Percentiles rank a stretch among this genome's conserved stretches.
Conservation (phyloP, 2,329 filamentous ascomycete genomes). For the Fusarium tjaetaba region DNA sequence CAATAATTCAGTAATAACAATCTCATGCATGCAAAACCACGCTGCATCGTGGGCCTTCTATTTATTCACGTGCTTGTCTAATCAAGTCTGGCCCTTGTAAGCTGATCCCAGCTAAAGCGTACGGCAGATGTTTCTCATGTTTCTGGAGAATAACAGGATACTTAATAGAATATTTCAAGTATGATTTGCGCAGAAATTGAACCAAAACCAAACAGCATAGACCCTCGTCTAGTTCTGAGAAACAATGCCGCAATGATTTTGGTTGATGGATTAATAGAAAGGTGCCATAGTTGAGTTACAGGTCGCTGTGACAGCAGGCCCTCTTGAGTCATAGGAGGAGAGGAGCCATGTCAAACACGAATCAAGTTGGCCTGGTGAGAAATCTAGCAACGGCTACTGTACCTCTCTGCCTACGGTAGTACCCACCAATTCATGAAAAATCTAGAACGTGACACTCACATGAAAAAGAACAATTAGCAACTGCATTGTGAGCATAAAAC, state of each 20-base stretch:
- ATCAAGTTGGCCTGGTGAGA: neutral
- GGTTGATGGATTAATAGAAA: neutral
- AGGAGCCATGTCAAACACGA: neutral
- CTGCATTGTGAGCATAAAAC: neutral
- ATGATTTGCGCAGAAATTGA: neutral
- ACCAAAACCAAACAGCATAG: neutral
- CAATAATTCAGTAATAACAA: neutral
- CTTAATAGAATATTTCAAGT: neutral
- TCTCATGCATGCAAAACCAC: constrained; percentile 6
- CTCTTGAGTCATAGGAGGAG: constrained; percentile 1
- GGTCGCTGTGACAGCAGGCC: neutral
- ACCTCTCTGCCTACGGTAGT: neutral
- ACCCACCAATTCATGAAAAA: neutral
- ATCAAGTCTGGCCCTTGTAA: neutral
- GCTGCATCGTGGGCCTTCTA: neutral
- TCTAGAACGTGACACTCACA: constrained; percentile 8
- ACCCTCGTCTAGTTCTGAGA: neutral
- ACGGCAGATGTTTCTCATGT: neutral
- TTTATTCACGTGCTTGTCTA: neutral
- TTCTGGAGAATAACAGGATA: neutral
- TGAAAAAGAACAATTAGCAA: neutral
- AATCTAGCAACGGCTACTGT: neutral
- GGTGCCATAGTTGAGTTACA: neutral
- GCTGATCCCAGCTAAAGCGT: neutral
- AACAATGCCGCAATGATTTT: neutral